Conservation (phyloP, 1,139 yeast species). For the Debaryomyces sp. region DNA sequence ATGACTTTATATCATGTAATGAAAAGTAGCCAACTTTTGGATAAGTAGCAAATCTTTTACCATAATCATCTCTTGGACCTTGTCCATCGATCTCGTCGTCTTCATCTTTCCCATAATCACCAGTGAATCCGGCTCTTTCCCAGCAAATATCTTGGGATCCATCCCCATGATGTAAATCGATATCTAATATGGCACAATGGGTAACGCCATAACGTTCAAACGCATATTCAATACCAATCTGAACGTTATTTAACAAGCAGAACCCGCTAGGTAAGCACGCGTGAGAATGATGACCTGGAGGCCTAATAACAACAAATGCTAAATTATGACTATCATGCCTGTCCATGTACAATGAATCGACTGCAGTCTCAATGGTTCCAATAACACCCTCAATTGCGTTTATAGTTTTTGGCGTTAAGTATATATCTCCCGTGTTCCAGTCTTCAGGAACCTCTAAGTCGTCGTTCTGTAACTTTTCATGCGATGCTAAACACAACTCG, state of each 20-base stretch:
- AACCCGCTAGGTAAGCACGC: conserved; percentile 87
- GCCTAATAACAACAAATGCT: conserved; percentile 73
- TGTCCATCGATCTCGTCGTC: conserved; percentile 39
- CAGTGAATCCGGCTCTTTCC: conserved; percentile 69
- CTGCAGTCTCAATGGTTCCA: conserved; percentile 76
- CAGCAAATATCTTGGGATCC: conserved; percentile 89
- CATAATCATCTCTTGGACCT: conserved; percentile 51
- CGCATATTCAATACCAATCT: conserved; percentile 82
- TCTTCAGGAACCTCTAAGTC: conserved; percentile 75
- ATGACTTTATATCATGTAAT: conserved; percentile 82
- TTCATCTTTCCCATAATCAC: conserved; percentile 51
- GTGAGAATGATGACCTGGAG: conserved; percentile 93
- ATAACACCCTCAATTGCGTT: conserved; percentile 79
- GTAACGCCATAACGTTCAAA: conserved; percentile 63
- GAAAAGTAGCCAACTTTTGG: conserved; percentile 85
- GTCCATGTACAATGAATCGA: conserved; percentile 55
- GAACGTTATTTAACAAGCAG: conserved; percentile 81
- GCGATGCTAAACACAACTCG: conserved; percentile 62
- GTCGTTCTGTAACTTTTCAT: conserved; percentile 54
- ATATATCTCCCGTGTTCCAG: conserved; percentile 87
- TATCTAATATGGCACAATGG: conserved; percentile 81
- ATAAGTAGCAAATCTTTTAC: conserved; percentile 53
- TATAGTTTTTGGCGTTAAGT: conserved; percentile 66
- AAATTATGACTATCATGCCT: conserved; percentile 45
- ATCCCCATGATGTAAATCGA: conserved; percentile 91